These are phyloP conservation scores for Podospora sp. DNA, from an alignment of 495 filamentous ascomycete genomes.

Conservation along the genomic window DNA sequence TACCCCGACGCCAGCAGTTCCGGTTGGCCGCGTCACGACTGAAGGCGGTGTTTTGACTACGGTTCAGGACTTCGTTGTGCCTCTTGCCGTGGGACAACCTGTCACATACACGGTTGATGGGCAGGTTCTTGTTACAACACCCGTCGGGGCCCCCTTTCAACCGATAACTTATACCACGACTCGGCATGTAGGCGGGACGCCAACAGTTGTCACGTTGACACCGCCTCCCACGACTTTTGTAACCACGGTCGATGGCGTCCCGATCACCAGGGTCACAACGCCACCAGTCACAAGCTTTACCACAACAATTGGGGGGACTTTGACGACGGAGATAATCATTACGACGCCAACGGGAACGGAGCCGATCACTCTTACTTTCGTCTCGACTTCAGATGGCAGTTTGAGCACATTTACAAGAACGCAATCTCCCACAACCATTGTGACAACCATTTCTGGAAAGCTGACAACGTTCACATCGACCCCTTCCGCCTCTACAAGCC, in stretches of 20 bases:
- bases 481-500: constrained; percentile 25
- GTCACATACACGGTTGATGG: constrained; percentile 29
- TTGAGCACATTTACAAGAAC: constrained; percentile 35
- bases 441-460: constrained; percentile 36
- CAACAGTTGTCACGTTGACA: constrained; percentile 29
- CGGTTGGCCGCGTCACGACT: constrained; percentile 18
- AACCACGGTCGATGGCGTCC: constrained; percentile 33
- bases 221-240: constrained; percentile 31
- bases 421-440: constrained; percentile 27
- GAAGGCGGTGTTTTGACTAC: constrained; percentile 27
- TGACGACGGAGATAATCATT: constrained; percentile 29
- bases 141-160: constrained; percentile 21
- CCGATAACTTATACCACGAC: constrained; percentile 30
- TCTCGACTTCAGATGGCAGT: constrained; percentile 29
- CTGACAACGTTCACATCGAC: constrained; percentile 36
- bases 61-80: constrained; percentile 14
- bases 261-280: constrained; percentile 30
- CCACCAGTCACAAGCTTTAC: constrained; percentile 35
- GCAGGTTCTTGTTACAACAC: constrained; percentile 27
- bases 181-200: constrained; percentile 32
- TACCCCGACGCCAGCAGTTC: constrained; percentile 23
- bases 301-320: constrained; percentile 31
- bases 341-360: constrained; percentile 33
- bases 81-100: constrained; percentile 18
- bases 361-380: constrained; percentile 34